Base-by-base conservation (phyloP, 805 yeast genomes). In the Huiozyma naganishii region DNA sequence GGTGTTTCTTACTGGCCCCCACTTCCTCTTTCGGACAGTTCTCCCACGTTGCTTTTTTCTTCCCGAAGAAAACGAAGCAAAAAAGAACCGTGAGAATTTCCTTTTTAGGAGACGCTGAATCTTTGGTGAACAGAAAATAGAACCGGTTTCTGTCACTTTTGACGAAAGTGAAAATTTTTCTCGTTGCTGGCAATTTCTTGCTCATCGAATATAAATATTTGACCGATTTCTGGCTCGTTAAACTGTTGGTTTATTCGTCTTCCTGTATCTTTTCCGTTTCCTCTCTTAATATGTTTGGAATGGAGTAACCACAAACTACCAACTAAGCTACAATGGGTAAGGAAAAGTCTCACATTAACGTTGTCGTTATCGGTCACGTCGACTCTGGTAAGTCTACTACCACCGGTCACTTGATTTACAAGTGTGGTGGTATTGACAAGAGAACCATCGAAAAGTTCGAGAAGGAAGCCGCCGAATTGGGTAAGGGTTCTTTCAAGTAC, bases 321-420 rank as follows among this genome's bases (percentile, higher is more conserved):
- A 17, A 17, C 23, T 17, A 17, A 17, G 38, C 32, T 42, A 38
- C 53, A 55, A 60, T 60, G 95, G 95, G 95, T 82, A 87, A 87
- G 76, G 95, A 80, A 69, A 89, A 90, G 83, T 68, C 78, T 75
- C 97, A 90, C 85, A 85, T 90, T 79, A 90, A 90, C 95, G 95
- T 90, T 77, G 98, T 90, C 74, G 97, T 90, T 71, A 90, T 90
- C 74, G 98, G 97, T 76, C 97, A 90, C 95, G 98, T 92, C 97
- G 98, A 90, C 77, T 89, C 97, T 66, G 92, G 92, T 77, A 84
- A 86, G 79, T 90, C 97, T 55, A 90, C 97, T 70, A 89, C 97
- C 75, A 89, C 97, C 72, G 97, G 97, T 76, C 97, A 89, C 83
- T 84, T 89, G 77, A 88, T 89, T 70, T 89, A 71, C 95, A 88